Evolutionary conservation across 345 rosid genomes (phyloP).

Genomic region (Hevea brasiliensis): DNA sequence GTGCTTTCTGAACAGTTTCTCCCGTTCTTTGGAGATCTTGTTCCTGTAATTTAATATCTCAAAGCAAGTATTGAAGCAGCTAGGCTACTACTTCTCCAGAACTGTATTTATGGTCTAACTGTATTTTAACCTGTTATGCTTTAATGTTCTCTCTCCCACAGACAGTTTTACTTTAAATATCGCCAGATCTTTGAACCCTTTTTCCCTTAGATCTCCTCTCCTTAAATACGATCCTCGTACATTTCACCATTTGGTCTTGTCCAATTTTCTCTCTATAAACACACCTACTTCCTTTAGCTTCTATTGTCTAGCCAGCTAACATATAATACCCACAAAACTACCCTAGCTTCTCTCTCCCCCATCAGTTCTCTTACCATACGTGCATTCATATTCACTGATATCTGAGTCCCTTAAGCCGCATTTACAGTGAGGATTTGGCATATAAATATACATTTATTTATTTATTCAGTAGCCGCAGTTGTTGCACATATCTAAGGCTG

Average conservation of each 20-base stretch:
- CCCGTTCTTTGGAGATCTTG: too few relatives aligned
- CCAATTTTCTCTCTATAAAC: neutral
- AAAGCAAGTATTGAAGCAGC: too few relatives aligned
- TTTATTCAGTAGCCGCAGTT: neutral
- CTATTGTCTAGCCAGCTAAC: too few relatives aligned
- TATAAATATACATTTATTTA: neutral
- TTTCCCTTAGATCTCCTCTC: neutral
- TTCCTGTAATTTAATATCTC: too few relatives aligned
- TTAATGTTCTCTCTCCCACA: neutral
- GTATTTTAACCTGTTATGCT: constrained; percentile 6
- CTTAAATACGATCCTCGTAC: constrained; percentile 8
- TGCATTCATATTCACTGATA: neutral
- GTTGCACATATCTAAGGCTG: neutral
- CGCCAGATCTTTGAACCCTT: constrained; percentile 6
- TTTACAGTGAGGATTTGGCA: constrained; percentile 18
- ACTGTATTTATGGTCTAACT: constrained; percentile 13
- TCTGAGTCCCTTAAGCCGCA: constrained; percentile 8
- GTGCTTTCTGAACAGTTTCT: too few relatives aligned
- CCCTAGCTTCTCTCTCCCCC: too few relatives aligned
- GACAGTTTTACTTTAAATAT: neutral
- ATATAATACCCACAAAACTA: too few relatives aligned
- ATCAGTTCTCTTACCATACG: neutral
- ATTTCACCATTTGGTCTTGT: constrained; percentile 4
- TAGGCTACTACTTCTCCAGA: neutral
- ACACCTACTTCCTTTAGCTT: neutral